Percentiles rank a stretch among this genome's conserved stretches.
Evolutionary conservation across 306 rosid species (phyloP).

Genomic region (Lupinus albus): DNA sequence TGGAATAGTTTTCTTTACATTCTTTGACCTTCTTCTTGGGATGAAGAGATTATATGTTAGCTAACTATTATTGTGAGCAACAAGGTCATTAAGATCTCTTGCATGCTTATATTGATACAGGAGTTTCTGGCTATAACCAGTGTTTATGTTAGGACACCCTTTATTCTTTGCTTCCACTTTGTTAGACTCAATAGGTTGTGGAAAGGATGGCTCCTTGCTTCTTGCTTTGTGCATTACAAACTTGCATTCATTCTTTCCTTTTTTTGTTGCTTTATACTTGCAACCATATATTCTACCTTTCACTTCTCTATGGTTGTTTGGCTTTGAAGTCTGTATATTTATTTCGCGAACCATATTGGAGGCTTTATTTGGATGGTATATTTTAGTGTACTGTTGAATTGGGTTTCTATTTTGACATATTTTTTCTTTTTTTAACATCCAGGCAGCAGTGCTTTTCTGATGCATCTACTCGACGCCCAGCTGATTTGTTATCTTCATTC

Average conservation of each 20-base stretch:
- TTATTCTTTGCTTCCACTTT: conserved; percentile 11
- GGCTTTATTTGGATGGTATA: conserved; percentile 22
- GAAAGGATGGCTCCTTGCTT: conserved; percentile 20
- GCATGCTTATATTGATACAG: background rate
- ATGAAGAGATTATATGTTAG: background rate
- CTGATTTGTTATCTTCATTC: conserved; percentile 84
- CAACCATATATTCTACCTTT: conserved; percentile 10
- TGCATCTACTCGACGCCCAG: conserved; percentile 72
- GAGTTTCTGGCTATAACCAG: background rate
- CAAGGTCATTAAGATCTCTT: background rate
- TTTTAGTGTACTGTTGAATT: conserved; percentile 21
- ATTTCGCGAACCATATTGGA: conserved; percentile 12
- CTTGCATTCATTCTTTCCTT: background rate
- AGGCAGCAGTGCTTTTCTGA: conserved; percentile 97
- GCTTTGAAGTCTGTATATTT: conserved; percentile 30
- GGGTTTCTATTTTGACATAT: conserved; percentile 12
- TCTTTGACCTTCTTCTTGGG: too few species aligned
- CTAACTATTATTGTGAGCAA: conserved; percentile 8
- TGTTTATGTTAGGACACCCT: conserved; percentile 6
- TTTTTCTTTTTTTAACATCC: conserved; percentile 39
- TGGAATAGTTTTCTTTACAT: too few species aligned
- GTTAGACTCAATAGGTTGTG: conserved; percentile 14
- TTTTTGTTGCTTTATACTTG: conserved; percentile 12
- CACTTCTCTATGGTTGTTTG: conserved; percentile 6
- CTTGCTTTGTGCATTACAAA: background rate